A percentile compares a stretch with the other conserved stretches of the same genome.
Evolutionary conservation across 106 monocot species (phyloP).

Genomic region (Xerophyta viscosa): DNA sequence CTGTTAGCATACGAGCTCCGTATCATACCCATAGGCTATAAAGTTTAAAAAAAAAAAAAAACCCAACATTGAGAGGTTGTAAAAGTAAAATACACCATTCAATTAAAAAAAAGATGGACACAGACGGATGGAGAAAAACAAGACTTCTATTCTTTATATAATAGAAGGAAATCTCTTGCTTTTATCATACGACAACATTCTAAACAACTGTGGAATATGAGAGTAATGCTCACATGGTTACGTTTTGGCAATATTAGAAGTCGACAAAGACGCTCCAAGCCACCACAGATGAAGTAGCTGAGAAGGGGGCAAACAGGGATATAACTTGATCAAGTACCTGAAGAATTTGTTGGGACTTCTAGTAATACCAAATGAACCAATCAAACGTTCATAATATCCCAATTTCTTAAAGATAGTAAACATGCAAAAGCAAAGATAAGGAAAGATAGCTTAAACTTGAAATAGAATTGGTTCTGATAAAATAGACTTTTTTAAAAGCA

Average conservation of each 20-base stretch:
- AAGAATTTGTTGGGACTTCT: too few relatives aligned
- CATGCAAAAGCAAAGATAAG: too few relatives aligned
- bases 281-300: conserved; percentile 89
- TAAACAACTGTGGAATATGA: too few relatives aligned
- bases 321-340: too few relatives aligned
- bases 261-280: conserved; percentile 72
- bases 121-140: neutral
- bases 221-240: conserved; percentile 90
- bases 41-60: conserved; percentile 16
- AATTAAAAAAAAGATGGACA: neutral
- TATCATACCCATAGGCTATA: conserved; percentile 66
- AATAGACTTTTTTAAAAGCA: too few relatives aligned
- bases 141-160: neutral
- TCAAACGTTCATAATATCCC: too few relatives aligned
- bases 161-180: neutral
- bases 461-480: too few relatives aligned
- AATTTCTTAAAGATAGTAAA: too few relatives aligned
- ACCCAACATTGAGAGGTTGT: neutral
- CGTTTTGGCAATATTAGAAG: conserved; percentile 72
- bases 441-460: too few relatives aligned
- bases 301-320: neutral
- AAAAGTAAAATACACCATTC: neutral
- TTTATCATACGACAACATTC: neutral
- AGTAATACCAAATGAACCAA: too few relatives aligned
- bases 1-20: conserved; percentile 47